Conservation (phyloP, 306 rosid genomes). For the Trichosanthes truncata region DNA sequence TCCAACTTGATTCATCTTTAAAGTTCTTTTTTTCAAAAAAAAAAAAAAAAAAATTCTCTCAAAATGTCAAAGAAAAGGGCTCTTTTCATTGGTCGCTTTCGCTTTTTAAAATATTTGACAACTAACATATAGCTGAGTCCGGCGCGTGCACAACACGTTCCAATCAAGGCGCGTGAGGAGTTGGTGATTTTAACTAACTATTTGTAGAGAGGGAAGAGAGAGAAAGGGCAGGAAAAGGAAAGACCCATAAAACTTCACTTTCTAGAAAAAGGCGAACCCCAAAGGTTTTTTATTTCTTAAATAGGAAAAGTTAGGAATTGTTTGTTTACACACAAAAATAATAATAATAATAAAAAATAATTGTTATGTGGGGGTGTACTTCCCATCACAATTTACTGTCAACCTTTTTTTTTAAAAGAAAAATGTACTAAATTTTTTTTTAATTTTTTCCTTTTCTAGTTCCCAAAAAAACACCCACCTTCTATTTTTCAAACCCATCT, state of each 20-base stretch:
- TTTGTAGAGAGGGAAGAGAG: not conserved
- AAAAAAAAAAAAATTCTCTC: not conserved
- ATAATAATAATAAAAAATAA: not conserved
- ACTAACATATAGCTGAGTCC: not conserved
- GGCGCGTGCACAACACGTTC: not conserved
- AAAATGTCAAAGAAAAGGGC: not conserved
- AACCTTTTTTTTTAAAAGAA: not conserved
- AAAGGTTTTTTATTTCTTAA: not conserved
- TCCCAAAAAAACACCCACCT: not conserved
- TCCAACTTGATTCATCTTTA: no score
- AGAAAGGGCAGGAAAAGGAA: not conserved
- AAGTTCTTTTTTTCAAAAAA: not conserved
- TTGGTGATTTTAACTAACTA: not conserved
- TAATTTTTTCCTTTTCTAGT: not conserved
- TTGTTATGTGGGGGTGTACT: not conserved
- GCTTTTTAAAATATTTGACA: not conserved
- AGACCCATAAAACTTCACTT: not conserved
- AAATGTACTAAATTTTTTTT: no score
- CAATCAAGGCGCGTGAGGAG: not conserved
- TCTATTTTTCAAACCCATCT: not conserved
- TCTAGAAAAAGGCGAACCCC: not conserved
- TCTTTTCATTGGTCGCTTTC: not conserved
- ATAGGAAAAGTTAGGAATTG: slow-evolving; percentile 8
- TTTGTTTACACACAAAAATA: not conserved
- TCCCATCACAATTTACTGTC: not conserved